Percentiles rank a stretch among this genome's conserved stretches.
These are phyloP conservation scores for Sinapis alba DNA, from an alignment of 441 rosid species.

Conservation along the genomic window DNA sequence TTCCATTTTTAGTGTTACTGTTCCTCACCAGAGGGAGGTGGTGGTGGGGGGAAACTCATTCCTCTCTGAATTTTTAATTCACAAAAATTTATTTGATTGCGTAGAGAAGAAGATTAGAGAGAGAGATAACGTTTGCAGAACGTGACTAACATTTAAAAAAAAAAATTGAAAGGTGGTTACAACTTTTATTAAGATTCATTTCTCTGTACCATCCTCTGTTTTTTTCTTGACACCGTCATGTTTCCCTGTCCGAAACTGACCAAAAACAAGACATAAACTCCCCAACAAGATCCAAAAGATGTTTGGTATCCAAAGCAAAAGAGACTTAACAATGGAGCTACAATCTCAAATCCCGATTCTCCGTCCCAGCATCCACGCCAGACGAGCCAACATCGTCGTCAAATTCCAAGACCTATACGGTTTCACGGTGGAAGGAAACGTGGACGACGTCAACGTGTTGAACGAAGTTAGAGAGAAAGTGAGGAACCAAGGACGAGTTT, in stretches of 20 bases:
- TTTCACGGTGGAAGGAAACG: conserved; percentile 95
- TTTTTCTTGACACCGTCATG: conserved; percentile 50
- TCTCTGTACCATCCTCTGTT: conserved; percentile 5
- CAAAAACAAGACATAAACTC: conserved; percentile 1
- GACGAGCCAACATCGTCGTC: conserved; percentile 84
- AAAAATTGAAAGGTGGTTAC: conserved; percentile 23
- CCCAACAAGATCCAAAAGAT: conserved; percentile 41
- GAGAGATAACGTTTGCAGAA: conserved; percentile 34
- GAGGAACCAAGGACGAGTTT: conserved; percentile 88
- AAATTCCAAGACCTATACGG: conserved; percentile 97
- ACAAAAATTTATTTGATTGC: conserved; percentile 11
- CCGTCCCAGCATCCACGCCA: conserved; percentile 92
- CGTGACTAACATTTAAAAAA: conserved; percentile 35
- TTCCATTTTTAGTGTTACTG: conserved; percentile 18
- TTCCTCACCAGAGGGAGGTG: not conserved
- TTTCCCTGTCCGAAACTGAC: conserved; percentile 47
- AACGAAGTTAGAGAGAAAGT: conserved; percentile 98
- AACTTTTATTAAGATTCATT: conserved; percentile 13
- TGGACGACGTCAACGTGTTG: conserved; percentile 90
- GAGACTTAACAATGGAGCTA: conserved; percentile 65
- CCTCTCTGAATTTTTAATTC: conserved; percentile 13
- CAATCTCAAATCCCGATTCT: conserved; percentile 77
- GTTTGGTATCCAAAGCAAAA: conserved; percentile 66
- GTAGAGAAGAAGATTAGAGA: conserved; percentile 28
- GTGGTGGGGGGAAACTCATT: not conserved